phyloP scores from a whole-genome alignment of 768 basidiomycete species.

The Suillus subluteus region DNA sequence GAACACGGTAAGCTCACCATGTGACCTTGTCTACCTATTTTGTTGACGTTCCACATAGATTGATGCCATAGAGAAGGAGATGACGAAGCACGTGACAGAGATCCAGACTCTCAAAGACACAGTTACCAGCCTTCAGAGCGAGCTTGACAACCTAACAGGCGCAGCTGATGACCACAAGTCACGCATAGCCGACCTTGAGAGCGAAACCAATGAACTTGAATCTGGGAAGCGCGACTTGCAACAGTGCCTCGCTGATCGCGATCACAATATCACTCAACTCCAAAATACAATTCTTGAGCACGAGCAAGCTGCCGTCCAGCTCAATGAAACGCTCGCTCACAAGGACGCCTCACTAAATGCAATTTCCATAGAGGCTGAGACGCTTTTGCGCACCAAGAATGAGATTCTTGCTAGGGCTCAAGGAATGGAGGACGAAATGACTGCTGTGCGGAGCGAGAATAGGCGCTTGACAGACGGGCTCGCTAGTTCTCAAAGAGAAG shows the following conservation, averaged over 20 bases:
- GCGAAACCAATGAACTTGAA: conserved; percentile 4
- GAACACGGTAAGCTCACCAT: neutral
- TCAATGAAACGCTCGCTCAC: conserved; percentile 20
- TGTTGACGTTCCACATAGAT: neutral
- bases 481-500: conserved; percentile 16
- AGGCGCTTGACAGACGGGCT: conserved; percentile 14
- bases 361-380: conserved; percentile 30
- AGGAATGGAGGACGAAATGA: neutral
- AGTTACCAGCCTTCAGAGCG: conserved; percentile 5
- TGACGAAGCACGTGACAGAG: neutral
- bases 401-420: neutral
- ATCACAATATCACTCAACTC: neutral
- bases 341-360: conserved; percentile 26
- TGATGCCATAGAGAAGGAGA: neutral
- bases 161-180: neutral
- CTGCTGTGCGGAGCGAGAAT: neutral
- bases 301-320: neutral
- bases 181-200: conserved; percentile 11
- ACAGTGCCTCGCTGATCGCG: neutral
- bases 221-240: neutral
- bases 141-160: neutral
- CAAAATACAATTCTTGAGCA: neutral
- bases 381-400: conserved; percentile 25
- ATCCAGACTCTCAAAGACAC: conserved; percentile 3
- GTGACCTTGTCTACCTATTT: neutral